phyloP scores from a whole-genome alignment of 1,284 basidiomycete genomes.

The Athelia psychrophila region DNA sequence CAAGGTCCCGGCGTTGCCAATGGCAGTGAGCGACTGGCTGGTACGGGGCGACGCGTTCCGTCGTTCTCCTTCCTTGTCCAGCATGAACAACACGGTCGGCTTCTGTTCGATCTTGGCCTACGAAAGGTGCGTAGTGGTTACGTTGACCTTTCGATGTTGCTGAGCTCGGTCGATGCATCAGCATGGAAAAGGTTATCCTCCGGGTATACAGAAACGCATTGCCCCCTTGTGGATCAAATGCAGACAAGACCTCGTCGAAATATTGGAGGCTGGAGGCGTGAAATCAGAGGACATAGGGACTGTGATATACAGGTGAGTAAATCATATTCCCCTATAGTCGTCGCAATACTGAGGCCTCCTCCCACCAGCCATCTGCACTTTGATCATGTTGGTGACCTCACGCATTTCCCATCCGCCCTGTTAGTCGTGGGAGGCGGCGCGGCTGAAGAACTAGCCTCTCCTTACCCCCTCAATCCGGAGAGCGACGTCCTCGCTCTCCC shows the following conservation, averaged over 20 bases:
- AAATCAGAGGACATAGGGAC: constrained; percentile 6
- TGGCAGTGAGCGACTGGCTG: not conserved
- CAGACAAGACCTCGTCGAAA: constrained; percentile 9
- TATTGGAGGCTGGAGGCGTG: constrained; percentile 9
- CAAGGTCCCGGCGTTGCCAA: not conserved
- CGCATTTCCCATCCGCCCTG: constrained; percentile 20
- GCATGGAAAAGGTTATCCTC: constrained; percentile 5
- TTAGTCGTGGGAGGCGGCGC: constrained; percentile 24
- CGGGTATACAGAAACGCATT: constrained; percentile 1
- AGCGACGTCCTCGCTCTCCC: not conserved
- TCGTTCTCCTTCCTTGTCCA: constrained; percentile 10
- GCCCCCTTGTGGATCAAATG: constrained; percentile 1
- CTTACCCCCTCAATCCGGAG: constrained; percentile 21
- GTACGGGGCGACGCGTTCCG: not conserved
- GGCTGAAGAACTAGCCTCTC: constrained; percentile 10
- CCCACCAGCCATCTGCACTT: constrained; percentile 26
- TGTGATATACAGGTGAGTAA: constrained; percentile 15
- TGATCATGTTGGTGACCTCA: constrained; percentile 30
- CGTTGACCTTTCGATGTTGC: not conserved
- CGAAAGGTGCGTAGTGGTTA: constrained; percentile 2
- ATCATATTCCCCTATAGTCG: too few species aligned
- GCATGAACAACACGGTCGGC: constrained; percentile 2
- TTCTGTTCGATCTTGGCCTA: constrained; percentile 12
- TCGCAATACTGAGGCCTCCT: not conserved
- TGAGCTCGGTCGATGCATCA: not conserved